Evolutionary conservation across 306 rosid species (phyloP).

Genomic region (Herpetospermum pedunculosum): DNA sequence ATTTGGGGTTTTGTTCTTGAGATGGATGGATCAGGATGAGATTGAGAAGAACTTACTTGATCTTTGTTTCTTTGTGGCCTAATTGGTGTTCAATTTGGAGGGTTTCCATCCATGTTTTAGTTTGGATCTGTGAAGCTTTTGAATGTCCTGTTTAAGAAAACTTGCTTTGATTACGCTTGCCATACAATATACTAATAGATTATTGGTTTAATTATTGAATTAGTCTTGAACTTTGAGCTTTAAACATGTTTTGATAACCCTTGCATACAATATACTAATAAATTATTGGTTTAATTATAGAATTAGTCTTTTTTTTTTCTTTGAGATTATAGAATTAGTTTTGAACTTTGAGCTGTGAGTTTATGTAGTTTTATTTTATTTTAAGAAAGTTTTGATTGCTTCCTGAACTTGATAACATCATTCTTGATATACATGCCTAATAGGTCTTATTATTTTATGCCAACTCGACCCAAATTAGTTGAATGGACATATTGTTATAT

Average conservation of each 20-base stretch:
- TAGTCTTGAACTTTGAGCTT: not conserved
- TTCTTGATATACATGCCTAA: not conserved
- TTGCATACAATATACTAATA: no score
- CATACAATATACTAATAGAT: not conserved
- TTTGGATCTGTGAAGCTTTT: not conserved
- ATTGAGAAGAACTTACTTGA: not conserved
- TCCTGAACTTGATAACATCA: not conserved
- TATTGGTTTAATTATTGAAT: not conserved
- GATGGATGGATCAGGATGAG: conserved; percentile 1
- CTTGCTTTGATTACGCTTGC: not conserved
- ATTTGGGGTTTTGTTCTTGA: not conserved
- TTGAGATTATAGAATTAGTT: no score
- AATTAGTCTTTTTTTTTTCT: no score
- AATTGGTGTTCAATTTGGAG: not conserved
- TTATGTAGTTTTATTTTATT: not conserved
- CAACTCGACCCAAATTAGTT: not conserved
- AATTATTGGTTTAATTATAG: no score
- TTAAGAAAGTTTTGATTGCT: not conserved
- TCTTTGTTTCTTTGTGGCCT: not conserved
- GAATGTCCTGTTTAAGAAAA: not conserved
- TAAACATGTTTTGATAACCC: no score
- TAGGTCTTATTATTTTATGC: not conserved
- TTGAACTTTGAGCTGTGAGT: not conserved
- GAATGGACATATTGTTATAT: not conserved
- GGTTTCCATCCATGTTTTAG: not conserved